Evolutionary conservation across 1,284 basidiomycete species (phyloP).

Genomic region (Apiotrichum mycotoxinovorans): DNA sequence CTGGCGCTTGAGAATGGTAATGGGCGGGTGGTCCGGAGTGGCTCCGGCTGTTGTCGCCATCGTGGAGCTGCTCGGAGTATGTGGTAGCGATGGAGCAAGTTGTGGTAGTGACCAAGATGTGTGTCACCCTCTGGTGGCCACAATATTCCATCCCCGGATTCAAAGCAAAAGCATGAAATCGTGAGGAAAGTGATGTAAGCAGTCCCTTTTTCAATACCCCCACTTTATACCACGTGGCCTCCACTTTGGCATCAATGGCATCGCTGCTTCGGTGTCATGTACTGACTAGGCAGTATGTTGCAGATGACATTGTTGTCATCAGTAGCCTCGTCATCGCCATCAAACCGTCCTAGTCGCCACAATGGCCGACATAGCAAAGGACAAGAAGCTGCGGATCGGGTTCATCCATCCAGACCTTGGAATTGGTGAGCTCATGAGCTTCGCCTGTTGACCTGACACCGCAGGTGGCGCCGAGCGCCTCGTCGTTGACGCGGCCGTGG

Average conservation of each 20-base stretch:
- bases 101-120: background rate
- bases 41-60: conserved; percentile 22
- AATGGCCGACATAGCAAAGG: conserved; percentile 5
- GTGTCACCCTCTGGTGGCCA: background rate
- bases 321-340: background rate
- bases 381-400: conserved; percentile 58
- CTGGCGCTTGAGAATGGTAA: conserved; percentile 73
- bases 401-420: conserved; percentile 95
- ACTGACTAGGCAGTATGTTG: no score
- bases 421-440: conserved; percentile 63
- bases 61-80: background rate
- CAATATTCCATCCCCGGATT: no score
- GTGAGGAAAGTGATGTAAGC: background rate
- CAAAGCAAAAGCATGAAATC: background rate
- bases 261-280: background rate
- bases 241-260: background rate
- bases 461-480: conserved; percentile 90
- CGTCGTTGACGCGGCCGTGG: conserved; percentile 91
- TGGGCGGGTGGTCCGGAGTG: conserved; percentile 44
- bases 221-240: background rate
- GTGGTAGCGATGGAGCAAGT: background rate
- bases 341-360: background rate
- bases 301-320: no score
- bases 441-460: background rate
- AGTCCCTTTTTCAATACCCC: background rate